Evolutionary conservation across 2,329 filamentous ascomycete genomes (phyloP), one percentile per base, ranked within the genome.

Genomic region (Lachnellula occidentalis): DNA sequence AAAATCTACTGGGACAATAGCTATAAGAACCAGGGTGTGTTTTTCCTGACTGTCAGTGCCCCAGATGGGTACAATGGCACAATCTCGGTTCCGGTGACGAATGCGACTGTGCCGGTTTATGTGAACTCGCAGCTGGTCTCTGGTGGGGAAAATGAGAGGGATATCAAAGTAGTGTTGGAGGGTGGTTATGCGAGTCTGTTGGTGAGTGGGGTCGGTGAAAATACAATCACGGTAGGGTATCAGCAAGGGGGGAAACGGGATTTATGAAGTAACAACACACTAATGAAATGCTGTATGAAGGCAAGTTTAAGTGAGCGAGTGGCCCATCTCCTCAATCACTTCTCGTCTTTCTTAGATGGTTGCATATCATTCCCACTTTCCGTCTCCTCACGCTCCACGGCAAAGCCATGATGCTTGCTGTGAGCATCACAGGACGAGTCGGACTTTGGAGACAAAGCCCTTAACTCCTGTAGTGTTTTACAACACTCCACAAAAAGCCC

Each of bases 1-100:
- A 56, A 36, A 6, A 72, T 77, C 1, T 58, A 64, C 6, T 78
- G 76, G 76, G 62, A 64, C 48, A 31, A 31, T 11, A 61, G 56
- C n/a, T 53, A 51, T 22, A 43, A 39, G 5, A 53, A 39, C 15
- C 52, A 54, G 12, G 60, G 60, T 0, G 27, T 51, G 14, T 66
- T 74, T 34, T 55, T 51, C 1, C 43, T 76, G n/a, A 61, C 51
- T 19, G 64, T 73, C 1, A 59, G 55, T 15, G 61, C 69, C 14
- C 73, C 74, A 4, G 47, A 42, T 7, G 65, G 65, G 0, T 63
- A 56, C 4, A 58, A 27, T 21, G 66, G 65, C 3, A 49, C 51
- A 1, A 55, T 67, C 1, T 60, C 56, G 11, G 60, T 69, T 7
- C 66, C 65, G 4, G 61, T 64, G 2, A 37, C 4, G 15, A 56